These are phyloP conservation scores for Debaryomyces udenii DNA, from an alignment of 1,139 yeast species.

Conservation along the genomic window DNA sequence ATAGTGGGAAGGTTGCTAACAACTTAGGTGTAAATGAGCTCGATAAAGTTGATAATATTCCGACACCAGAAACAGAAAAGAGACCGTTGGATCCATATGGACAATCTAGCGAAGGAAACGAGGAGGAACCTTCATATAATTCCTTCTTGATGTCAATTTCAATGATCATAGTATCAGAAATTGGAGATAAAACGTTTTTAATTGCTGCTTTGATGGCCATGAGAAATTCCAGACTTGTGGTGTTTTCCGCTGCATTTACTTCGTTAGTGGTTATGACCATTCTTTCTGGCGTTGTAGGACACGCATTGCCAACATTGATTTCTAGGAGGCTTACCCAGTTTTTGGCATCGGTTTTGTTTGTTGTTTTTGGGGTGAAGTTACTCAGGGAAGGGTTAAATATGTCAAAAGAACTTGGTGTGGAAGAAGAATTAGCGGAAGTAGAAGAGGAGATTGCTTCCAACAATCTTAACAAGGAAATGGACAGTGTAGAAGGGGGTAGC, in stretches of 20 bases:
- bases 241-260: slow-evolving; percentile 84
- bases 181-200: slow-evolving; percentile 95
- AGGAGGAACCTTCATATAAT: slow-evolving; percentile 30
- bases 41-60: slow-evolving; percentile 34
- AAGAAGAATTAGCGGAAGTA: slow-evolving; percentile 94
- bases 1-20: slow-evolving; percentile 12
- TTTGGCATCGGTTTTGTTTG: slow-evolving; percentile 76
- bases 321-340: slow-evolving; percentile 81
- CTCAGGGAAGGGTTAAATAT: slow-evolving; percentile 79
- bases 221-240: slow-evolving; percentile 82
- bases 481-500: slow-evolving; percentile 60
- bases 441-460: slow-evolving; percentile 85
- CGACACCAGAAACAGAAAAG: slow-evolving; percentile 28
- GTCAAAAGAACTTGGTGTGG: slow-evolving; percentile 84
- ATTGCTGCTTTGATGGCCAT: slow-evolving; percentile 98
- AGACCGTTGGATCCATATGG: slow-evolving; percentile 26
- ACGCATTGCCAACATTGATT: slow-evolving; percentile 80
- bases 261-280: slow-evolving; percentile 90
- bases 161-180: slow-evolving; percentile 91
- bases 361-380: slow-evolving; percentile 80
- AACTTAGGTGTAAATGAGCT: slow-evolving; percentile 29
- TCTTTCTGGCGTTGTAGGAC: slow-evolving; percentile 88
- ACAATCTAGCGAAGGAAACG: slow-evolving; percentile 18
- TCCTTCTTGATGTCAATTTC: slow-evolving; percentile 70
- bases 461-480: slow-evolving; percentile 54